Evolutionary conservation across 768 basidiomycete species (phyloP), one percentile per base, ranked within the genome.

Genomic region (Hemileccinum impolitum): DNA sequence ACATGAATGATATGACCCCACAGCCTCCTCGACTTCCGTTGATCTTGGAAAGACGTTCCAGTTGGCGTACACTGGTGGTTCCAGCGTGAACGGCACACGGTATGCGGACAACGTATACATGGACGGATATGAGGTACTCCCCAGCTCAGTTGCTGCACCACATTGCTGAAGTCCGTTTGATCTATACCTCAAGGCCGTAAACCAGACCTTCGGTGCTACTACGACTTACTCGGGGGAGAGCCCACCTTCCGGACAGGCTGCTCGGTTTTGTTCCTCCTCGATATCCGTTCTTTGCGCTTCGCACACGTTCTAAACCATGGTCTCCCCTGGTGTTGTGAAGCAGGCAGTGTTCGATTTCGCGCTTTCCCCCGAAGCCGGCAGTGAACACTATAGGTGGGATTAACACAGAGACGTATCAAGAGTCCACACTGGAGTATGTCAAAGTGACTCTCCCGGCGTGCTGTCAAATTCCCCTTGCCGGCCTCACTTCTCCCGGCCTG

Each of bases 381-480:
- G 77, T n/a, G 78, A 80, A 60, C 71, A 76, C 72, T 51, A 60
- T 86, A 41, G 83, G 83, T 25, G 83, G 81, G 28, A 70, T 71
- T 5, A 72, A 86, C 61, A 55, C 55, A 4, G 52, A 58, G 11
- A 61, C 74, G 50, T 82, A 76, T 63, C 73, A 72, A 14, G 77
- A 75, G 11, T 56, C 59, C 3, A 61, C 56, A 9, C 63, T 81
- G 56, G 72, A 72, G 13, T 74, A 72, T 25, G 35, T 60, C 28
- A 43, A 57, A 3, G 65, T 75, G 3, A 64, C 60, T 18, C n/a
- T 59, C 3, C 40, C 52, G 46, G 70, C 55, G 18, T 75, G 61
- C 55, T 75, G 73, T 72, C 67, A 75, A 50, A 59, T 74, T 17
- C 59, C 43, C 3, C 25, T 72, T 41, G 66, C 68, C 34, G 58